These are phyloP conservation scores for Backusella sp. DNA, from an alignment of 192 early-diverging fungal genomes.

Conservation along the genomic window DNA sequence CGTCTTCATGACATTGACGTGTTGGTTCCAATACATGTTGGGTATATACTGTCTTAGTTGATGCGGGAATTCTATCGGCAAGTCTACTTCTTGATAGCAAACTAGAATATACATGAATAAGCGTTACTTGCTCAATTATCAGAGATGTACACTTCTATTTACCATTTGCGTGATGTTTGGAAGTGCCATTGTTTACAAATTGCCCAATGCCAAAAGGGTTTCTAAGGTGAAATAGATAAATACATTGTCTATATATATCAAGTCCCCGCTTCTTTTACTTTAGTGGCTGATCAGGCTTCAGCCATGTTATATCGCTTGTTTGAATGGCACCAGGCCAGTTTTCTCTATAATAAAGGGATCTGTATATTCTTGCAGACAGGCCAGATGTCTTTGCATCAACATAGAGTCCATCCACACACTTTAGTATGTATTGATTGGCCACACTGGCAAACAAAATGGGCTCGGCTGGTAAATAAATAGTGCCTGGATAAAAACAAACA, in stretches of 20 bases:
- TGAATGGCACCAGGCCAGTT: slow-evolving; percentile 46
- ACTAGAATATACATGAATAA: slow-evolving; percentile 12
- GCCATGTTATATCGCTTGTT: slow-evolving; percentile 43
- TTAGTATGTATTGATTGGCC: slow-evolving; percentile 45
- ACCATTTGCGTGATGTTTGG: slow-evolving; percentile 35
- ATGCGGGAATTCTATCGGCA: slow-evolving; percentile 30
- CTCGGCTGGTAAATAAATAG: slow-evolving; percentile 41
- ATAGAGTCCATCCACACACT: slow-evolving; percentile 46
- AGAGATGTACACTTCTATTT: neutral
- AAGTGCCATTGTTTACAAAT: slow-evolving; percentile 46
- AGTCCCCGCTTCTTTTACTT: slow-evolving; percentile 1
- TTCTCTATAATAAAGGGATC: slow-evolving; percentile 40
- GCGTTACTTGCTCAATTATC: neutral
- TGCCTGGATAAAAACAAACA: slow-evolving; percentile 36
- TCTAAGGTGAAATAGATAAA: neutral
- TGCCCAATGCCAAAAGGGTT: slow-evolving; percentile 48
- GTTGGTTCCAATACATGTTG: slow-evolving; percentile 37
- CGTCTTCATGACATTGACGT: slow-evolving; percentile 30
- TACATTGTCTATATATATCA: neutral
- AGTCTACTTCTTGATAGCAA: slow-evolving; percentile 46
- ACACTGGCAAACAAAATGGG: slow-evolving; percentile 45
- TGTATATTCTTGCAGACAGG: slow-evolving; percentile 39
- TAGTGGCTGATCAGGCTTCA: slow-evolving; percentile 23
- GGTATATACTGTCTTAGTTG: slow-evolving; percentile 43
- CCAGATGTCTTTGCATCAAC: slow-evolving; percentile 42